Base-by-base conservation (phyloP, 2,329 filamentous ascomycete species). In the Arthrinium phaeospermum region DNA sequence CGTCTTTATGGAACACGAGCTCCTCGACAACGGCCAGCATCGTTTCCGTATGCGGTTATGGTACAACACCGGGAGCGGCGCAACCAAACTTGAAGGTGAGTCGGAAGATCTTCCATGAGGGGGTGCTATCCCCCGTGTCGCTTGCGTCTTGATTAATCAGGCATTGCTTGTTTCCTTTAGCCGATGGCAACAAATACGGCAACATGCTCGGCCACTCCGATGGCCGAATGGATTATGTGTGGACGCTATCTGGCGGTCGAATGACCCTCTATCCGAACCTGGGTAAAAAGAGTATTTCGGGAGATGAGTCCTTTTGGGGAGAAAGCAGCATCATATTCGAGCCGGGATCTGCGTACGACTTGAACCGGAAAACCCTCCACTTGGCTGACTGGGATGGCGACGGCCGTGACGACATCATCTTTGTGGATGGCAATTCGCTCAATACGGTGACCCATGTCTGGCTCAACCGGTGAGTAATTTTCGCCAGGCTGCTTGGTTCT, bases 381-480 rank as follows among this genome's bases (percentile, higher is more conserved):
- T 74, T 83, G 8, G 77, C 75, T 2, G 82, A 83, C 73, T 83
- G 80, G 79, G 78, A 84, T 67, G 80, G 78, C 16, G 81, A 83
- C 73, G 81, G 82, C 0, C 68, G 73, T 1, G 80, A 78, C 68
- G 82, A 84, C 61, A 78, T 82, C 64, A 74, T 83, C 47, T 77
- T 71, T 68, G 76, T 80, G 0, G 73, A 82, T 27, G 76, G 74
- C 0, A 71, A 79, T 7, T 76, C 71, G 14, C 77, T 77, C 27
- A 73, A 71, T 30, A 46, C 24, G 19, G 72, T 80, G 4, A 57
- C 77, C 22, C 41, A 44, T 13, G 74, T 79, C 46, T 81, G 72
- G 71, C 67, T 75, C 51, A 82, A 79, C 73, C 74, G 75, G 61
- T 75, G 70, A 46, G 27, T 30, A 30, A 4, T 30, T 30, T 30